Percentiles rank a stretch among this genome's conserved stretches.
Conservation (phyloP, 2,329 filamentous ascomycete genomes). For the Phaeosphaeriaceae sp. region DNA sequence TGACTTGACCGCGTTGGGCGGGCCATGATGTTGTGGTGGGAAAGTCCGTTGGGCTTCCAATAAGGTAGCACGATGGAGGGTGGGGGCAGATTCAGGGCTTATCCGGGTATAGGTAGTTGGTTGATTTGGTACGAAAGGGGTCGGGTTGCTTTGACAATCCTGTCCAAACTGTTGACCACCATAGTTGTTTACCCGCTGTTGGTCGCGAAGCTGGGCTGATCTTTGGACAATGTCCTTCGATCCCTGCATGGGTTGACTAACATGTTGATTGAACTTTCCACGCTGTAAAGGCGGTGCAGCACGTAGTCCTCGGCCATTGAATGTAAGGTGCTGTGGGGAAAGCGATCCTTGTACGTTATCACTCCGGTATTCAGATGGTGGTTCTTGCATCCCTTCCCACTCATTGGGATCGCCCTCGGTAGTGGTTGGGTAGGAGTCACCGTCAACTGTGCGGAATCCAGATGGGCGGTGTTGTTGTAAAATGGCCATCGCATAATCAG, state of each 20-base stretch:
- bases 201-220: slow-evolving; percentile 23
- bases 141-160: slow-evolving; percentile 1
- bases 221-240: slow-evolving; percentile 16
- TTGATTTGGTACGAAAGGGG: slow-evolving; percentile 13
- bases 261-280: background rate
- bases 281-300: background rate
- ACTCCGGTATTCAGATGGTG: slow-evolving; percentile 10
- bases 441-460: slow-evolving; percentile 22
- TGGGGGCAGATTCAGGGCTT: background rate
- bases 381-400: slow-evolving; percentile 14
- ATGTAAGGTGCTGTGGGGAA: slow-evolving; percentile 12
- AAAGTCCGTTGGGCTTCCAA: slow-evolving; percentile 4
- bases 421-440: slow-evolving; percentile 47
- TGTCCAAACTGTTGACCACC: slow-evolving; percentile 5
- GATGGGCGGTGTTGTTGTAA: background rate
- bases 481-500: slow-evolving; percentile 10
- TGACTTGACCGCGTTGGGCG: background rate
- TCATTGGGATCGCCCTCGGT: slow-evolving; percentile 40
- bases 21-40: slow-evolving; percentile 1
- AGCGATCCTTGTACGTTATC: slow-evolving; percentile 9
- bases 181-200: slow-evolving; percentile 19
- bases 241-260: slow-evolving; percentile 1
- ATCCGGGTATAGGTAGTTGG: slow-evolving; percentile 15
- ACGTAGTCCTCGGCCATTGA: slow-evolving; percentile 3
- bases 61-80: background rate